Evolutionary conservation across 2,329 filamentous ascomycete genomes (phyloP), one percentile per base, ranked within the genome.

Genomic region (Claviceps sp.): DNA sequence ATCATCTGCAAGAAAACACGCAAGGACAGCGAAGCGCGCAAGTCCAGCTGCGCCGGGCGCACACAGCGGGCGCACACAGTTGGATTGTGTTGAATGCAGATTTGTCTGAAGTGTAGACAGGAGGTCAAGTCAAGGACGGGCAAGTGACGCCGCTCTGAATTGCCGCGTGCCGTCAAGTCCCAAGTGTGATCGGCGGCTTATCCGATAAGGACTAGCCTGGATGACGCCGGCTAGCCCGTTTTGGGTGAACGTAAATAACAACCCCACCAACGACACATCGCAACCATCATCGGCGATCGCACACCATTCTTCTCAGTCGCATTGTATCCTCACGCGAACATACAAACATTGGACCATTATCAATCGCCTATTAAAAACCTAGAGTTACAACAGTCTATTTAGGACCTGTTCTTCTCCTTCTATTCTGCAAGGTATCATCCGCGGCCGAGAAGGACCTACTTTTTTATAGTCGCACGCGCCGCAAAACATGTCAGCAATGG

Each of bases 401-500:
- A 40, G 5, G 13, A 42, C 2, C 37, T n/a, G 43, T 34, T 16
- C n/a, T 39, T 2, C 10, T 37, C 19, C 37, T 37, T 38, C 14
- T 37, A 10, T 30, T n/a, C 14, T 42, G 19, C 17, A 52, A 17
- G 30, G 17, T 39, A 48, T n/a, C 19, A 30, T 37, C 22, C 45
- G 14, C 39, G 14, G 43, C 39, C 50, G 17, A 43, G 16, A 8
- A 17, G 6, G n/a, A n/a, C 47, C 44, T 24, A 22, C 17, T 10
- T 8, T 14, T 14, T 41, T 10, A 5, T n/a, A 45, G 22, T n/a
- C 24, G 14, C 7, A 14, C 13, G 3, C 44, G 34, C 19, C 41
- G 37, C 24, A 4, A n/a, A 24, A 14, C 70, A 70, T 70, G 67
- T 63, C 64, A 50, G 49, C 57, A 16, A 51, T 53, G 43, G 66